phyloP scores from a whole-genome alignment of 139 green algal genomes.

The Nannochloris sp. region DNA sequence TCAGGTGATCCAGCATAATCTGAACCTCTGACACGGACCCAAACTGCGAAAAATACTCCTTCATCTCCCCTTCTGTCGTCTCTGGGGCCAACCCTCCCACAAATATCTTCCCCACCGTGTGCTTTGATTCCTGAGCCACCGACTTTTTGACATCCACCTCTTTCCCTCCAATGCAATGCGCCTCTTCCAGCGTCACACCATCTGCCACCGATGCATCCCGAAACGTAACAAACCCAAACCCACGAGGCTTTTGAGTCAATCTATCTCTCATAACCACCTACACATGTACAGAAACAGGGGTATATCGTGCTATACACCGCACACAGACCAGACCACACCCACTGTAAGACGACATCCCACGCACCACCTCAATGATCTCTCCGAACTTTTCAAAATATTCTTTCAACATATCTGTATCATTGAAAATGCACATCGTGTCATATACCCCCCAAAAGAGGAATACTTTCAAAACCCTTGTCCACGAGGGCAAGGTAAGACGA shows the following conservation, averaged over 20 bases:
- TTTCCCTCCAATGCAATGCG: slow-evolving; percentile 57
- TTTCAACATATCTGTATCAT: slow-evolving; percentile 48
- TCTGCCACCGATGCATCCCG: slow-evolving; percentile 40
- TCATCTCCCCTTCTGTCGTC: slow-evolving; percentile 61
- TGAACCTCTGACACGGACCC: slow-evolving; percentile 48
- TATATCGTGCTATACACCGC: neutral
- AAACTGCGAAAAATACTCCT: slow-evolving; percentile 43
- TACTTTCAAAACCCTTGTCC: too few relatives aligned
- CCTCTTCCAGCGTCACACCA: slow-evolving; percentile 33
- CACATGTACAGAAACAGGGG: neutral
- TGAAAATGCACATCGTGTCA: neutral
- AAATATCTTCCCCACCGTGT: slow-evolving; percentile 74
- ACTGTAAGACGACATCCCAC: neutral
- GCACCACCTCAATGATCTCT: slow-evolving; percentile 55
- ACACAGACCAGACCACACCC: neutral
- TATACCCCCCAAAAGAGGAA: slow-evolving; percentile 35
- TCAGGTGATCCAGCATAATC: slow-evolving; percentile 77
- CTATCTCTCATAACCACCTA: slow-evolving; percentile 75
- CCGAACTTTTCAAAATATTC: slow-evolving; percentile 63
- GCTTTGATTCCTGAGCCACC: slow-evolving; percentile 49
- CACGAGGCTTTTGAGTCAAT: slow-evolving; percentile 49
- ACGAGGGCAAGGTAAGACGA: neutral
- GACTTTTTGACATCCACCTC: slow-evolving; percentile 66
- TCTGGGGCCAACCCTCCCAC: slow-evolving; percentile 75
- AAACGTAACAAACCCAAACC: slow-evolving; percentile 81